Conservation (phyloP, 441 rosid genomes). For the Adansonia gregorii region DNA sequence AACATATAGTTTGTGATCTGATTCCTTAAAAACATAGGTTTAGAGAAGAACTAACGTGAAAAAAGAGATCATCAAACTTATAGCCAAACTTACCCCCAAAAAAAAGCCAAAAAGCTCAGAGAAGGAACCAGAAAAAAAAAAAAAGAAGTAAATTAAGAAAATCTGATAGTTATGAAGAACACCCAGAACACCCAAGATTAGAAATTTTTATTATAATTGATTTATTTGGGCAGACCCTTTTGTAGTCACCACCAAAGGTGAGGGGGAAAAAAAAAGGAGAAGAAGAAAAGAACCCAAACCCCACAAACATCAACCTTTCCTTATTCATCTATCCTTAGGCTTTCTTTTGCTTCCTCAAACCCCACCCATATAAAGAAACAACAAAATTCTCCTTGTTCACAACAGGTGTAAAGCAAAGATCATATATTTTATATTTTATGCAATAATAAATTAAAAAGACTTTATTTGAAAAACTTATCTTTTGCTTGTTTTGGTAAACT, state of each 20-base stretch:
- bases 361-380: conserved; percentile 38
- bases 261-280: neutral
- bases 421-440: neutral
- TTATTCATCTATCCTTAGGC: conserved; percentile 27
- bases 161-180: neutral
- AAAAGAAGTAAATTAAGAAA: conserved; percentile 8
- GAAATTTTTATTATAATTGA: conserved; percentile 22
- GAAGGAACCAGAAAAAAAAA: neutral
- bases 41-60: neutral
- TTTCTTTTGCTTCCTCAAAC: conserved; percentile 18
- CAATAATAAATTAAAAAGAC: neutral
- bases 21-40: neutral
- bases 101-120: conserved; percentile 16
- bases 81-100: conserved; percentile 25
- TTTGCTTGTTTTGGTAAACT: conserved; percentile 51
- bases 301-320: conserved; percentile 36
- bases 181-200: neutral
- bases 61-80: conserved; percentile 2
- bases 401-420: conserved; percentile 13
- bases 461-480: conserved; percentile 20
- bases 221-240: conserved; percentile 25
- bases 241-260: conserved; percentile 28
- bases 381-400: neutral
- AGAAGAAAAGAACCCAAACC: neutral
- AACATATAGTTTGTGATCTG: conserved; percentile 9